Evolutionary conservation across 768 basidiomycete species (phyloP), one percentile per base, ranked within the genome.

Genomic region (Russula vinacea): DNA sequence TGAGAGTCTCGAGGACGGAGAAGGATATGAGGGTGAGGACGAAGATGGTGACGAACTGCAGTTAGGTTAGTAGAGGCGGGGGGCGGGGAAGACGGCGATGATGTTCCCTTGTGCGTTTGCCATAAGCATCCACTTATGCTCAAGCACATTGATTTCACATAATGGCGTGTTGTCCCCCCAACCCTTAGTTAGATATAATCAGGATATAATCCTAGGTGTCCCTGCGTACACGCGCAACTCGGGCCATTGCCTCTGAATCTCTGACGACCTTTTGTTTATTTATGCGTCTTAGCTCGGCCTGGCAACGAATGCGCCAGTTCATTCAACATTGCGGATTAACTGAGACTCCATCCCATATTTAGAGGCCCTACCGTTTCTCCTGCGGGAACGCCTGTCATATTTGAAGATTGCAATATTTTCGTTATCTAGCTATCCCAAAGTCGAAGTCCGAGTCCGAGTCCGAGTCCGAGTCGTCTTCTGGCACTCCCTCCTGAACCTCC

Each of bases 351-450:
- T 35, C 9, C n/a, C n/a, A n/a, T n/a, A n/a, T 66, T 17, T 60
- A 92, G 96, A 96, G 68, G 98, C 96, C 40, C 83, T 99, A 3
- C 97, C 97, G 22, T 98, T 98, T 80, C 85, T 98, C 76, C 83
- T 98, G 60, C 90, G 91, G 76, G 88, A 97, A 71, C 90, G 96
- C 76, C 76, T 99, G 65, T 96, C 96, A 32, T 99, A 99, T 78
- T 96, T 94, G 39, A 94, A 98, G 76, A 83, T 99, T 60, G 96
- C 90, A 66, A 85, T 95, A 11, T 98, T 99, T 77, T 89, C 93
- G 47, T 79, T 99, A 26, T 88, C 90, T 47, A 89, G 88, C 71
- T 96, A 95, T 76, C 94, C 94, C n/a, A n/a, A n/a, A n/a, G n/a
- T n/a, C n/a, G n/a, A 29, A 29, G 29, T 29, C 29, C 2, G 29